Evolutionary conservation across 1,284 basidiomycete genomes (phyloP), one percentile per base, ranked within the genome.

Genomic region (Hemileia vastatrix): DNA sequence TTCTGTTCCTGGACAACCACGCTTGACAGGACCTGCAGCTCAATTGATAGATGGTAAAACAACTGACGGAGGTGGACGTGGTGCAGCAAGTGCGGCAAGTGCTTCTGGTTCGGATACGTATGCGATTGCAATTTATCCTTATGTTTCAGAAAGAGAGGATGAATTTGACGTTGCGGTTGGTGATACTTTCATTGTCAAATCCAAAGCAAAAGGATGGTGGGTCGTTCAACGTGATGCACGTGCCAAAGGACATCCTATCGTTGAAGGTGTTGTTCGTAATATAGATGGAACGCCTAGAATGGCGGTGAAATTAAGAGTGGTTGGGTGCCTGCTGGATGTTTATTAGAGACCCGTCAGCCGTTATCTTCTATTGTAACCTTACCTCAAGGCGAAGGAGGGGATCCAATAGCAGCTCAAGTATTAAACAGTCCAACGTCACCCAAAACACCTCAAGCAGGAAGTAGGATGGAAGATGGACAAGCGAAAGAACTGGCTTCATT

Each of bases 141-240:
- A 96, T 77, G 88, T 90, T 83, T 91, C 92, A 6, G 92, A 96
- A 77, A 86, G 93, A 73, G 88, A 90, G 55, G 95, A 98, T 76
- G 94, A 99, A 76, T 97, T 97, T 76, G 91, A 97, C 74, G 94
- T 98, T 2, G 84, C 88, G 50, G 91, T 97, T 0, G 77, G 77
- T 45, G 77, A 78, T 57, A 77, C 76, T 27, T 98, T 95, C 77
- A 85, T 96, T 68, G 94, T 97, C 71, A 80, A 94, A 57, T 90
- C 88, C 64, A 86, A 94, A 66, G 87, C 90, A 13, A 86, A 93
- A 65, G 95, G 95, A 0, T 98, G 94, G 94, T 99, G 94, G 91
- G 88, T 96, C 44, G 94, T 98, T 2, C 92, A 97, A 74, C 84
- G 89, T 32, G 94, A 98, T 76, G 86, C 87, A 21, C 84, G 84